Base-by-base conservation (phyloP, 768 basidiomycete species). In the Amanita jacksonii region DNA sequence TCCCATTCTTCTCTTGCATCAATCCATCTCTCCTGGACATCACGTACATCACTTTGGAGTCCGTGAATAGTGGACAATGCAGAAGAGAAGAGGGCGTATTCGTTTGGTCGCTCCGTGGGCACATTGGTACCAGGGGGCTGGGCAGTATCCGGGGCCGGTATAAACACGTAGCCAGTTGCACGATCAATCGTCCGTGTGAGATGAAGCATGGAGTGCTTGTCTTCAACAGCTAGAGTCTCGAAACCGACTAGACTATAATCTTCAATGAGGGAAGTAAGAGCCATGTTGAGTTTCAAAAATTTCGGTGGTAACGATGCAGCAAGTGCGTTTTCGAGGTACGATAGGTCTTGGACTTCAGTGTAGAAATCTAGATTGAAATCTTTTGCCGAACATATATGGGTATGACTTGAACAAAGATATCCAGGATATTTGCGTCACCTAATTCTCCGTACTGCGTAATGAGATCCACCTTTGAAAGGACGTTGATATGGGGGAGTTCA, bases 331-430 rank as follows among this genome's bases (percentile, higher is more conserved):
- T 88, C 78, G 16, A 99, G 76, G 59, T 97, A 83, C 1, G 84
- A 82, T 0, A 99, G 71, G 57, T 99, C 94, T 62, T 96, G 92
- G 0, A 96, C 96, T 63, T 99, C 92, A 32, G 96, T 97, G 61
- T 98, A 98, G 61, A 87, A 99, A 51, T 91, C 88, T 22, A 99
- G 81, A 56, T 94, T 96, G 69, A 99, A 98, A 34, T 94, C 94
- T n/a, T 96, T 53, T 5, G 46, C 15, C 32, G 44, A 31, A 9
- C 10, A 18, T 13, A 37, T 5, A 3, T 3, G 36, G n/a, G n/a
- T n/a, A n/a, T n/a, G n/a, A n/a, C n/a, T n/a, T n/a, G n/a, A n/a
- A n/a, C n/a, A n/a, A n/a, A n/a, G n/a, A n/a, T n/a, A n/a, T n/a
- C n/a, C n/a, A n/a, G n/a, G n/a, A n/a, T n/a, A 12, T 3, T 19